Conservation (phyloP, 1,284 basidiomycete species). For the Puccinia triticina region DNA sequence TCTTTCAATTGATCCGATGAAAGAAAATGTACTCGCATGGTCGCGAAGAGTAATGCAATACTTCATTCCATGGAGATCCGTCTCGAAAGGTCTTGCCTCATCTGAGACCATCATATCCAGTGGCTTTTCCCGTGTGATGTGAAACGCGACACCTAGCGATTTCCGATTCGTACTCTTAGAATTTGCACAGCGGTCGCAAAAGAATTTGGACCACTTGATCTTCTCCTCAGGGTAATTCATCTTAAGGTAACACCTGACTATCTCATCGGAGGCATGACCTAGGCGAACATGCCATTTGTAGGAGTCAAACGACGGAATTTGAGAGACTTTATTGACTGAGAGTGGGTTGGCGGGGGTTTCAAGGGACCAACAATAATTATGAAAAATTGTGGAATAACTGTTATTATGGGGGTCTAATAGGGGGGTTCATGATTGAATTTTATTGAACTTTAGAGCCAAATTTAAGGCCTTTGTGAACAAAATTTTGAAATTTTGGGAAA, state of each 20-base stretch:
- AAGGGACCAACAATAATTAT: not conserved
- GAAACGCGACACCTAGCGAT: not conserved
- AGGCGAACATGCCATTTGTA: not conserved
- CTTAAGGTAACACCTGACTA: not conserved
- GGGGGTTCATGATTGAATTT: too few species aligned
- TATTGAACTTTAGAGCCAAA: too few species aligned
- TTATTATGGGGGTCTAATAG: too few species aligned
- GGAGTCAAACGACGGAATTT: not conserved
- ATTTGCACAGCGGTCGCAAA: constrained; percentile 1
- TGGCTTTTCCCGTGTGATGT: not conserved
- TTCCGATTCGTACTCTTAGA: not conserved
- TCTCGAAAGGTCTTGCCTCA: not conserved
- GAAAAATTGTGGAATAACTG: not conserved
- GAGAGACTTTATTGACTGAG: not conserved
- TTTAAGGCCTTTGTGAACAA: too few species aligned
- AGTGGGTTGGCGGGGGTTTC: not conserved
- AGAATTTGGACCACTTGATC: not conserved
- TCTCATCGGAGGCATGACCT: not conserved
- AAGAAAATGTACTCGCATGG: not conserved
- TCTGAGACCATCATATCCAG: not conserved
- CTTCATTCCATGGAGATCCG: not conserved
- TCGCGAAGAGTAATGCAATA: not conserved
- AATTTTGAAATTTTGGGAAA: too few species aligned
- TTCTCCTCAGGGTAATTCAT: not conserved
- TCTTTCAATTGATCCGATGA: not conserved